Evolutionary conservation across 1,284 basidiomycete species (phyloP).

Genomic region (Irpex lacteus): DNA sequence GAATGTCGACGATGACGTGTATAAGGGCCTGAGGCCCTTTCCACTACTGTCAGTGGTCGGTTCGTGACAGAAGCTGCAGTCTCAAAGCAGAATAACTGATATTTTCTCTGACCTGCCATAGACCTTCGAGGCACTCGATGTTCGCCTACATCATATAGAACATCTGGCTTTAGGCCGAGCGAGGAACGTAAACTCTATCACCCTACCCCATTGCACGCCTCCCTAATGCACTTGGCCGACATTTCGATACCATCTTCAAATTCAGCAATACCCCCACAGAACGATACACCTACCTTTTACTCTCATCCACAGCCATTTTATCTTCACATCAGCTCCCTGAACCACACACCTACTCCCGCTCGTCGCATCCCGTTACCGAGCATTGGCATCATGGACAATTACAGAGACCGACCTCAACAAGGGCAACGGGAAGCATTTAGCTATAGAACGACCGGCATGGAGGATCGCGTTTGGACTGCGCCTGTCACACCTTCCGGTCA

Average conservation of each 20-base stretch:
- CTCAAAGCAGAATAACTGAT: too few species aligned
- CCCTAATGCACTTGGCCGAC: conserved; percentile 20
- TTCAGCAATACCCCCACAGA: conserved; percentile 28
- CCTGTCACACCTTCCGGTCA: neutral
- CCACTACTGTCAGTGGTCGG: conserved; percentile 57
- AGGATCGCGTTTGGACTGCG: neutral
- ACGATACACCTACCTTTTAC: conserved; percentile 13
- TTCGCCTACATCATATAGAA: conserved; percentile 20
- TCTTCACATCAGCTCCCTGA: conserved; percentile 20
- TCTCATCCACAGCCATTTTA: conserved; percentile 22
- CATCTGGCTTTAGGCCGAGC: conserved; percentile 18
- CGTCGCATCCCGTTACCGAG: neutral
- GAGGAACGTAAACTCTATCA: conserved; percentile 23
- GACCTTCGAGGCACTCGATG: conserved; percentile 55
- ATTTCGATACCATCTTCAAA: conserved; percentile 15
- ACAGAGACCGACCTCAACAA: neutral
- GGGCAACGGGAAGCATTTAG: neutral
- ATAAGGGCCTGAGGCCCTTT: conserved; percentile 40
- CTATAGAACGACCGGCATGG: neutral
- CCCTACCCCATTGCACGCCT: conserved; percentile 26
- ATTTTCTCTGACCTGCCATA: conserved; percentile 20
- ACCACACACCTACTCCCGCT: conserved; percentile 12
- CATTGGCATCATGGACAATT: neutral
- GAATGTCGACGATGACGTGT: conserved; percentile 39
- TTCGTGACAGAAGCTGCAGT: conserved; percentile 25